Conservation (phyloP, 192 early-diverging fungal genomes). For the Coemansia reversa region DNA sequence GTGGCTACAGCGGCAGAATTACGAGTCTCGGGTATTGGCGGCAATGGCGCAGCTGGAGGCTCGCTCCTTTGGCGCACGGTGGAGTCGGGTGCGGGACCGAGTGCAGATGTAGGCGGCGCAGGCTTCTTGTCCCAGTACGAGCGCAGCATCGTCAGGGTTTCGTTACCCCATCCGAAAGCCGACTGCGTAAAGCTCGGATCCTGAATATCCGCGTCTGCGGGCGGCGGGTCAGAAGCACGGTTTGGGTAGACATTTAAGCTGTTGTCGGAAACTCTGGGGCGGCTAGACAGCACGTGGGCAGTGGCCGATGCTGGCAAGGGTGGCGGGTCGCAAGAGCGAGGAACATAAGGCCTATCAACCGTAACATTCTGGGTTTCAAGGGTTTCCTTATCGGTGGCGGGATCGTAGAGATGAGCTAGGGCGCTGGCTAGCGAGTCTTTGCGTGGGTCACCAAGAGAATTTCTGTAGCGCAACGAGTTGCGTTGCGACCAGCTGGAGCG, state of each 20-base stretch:
- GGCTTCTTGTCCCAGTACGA: constrained; percentile 37
- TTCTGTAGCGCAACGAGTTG: constrained; percentile 46
- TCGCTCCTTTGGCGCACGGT: constrained; percentile 5
- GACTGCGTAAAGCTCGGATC: constrained; percentile 23
- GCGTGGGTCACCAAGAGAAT: constrained; percentile 34
- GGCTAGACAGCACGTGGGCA: not conserved
- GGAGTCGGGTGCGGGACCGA: not conserved
- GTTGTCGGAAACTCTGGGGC: no score
- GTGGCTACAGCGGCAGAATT: not conserved
- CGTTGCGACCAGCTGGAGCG: constrained; percentile 39
- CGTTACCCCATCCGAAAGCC: constrained; percentile 45
- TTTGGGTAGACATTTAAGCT: no score
- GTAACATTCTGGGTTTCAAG: constrained; percentile 28
- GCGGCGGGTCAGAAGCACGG: no score
- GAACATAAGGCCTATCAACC: constrained; percentile 28
- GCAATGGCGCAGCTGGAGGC: constrained; percentile 8
- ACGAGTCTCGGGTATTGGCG: not conserved
- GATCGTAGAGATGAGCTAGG: constrained; percentile 42
- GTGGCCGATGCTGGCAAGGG: not conserved
- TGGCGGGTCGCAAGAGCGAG: not conserved
- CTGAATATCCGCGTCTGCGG: no score
- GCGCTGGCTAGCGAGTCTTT: constrained; percentile 44
- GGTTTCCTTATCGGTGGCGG: constrained; percentile 17
- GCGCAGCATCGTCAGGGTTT: constrained; percentile 38
- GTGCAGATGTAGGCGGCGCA: not conserved